Evolutionary conservation across 1,284 basidiomycete genomes (phyloP).

Genomic region (Leccinum pseudoinsigne): DNA sequence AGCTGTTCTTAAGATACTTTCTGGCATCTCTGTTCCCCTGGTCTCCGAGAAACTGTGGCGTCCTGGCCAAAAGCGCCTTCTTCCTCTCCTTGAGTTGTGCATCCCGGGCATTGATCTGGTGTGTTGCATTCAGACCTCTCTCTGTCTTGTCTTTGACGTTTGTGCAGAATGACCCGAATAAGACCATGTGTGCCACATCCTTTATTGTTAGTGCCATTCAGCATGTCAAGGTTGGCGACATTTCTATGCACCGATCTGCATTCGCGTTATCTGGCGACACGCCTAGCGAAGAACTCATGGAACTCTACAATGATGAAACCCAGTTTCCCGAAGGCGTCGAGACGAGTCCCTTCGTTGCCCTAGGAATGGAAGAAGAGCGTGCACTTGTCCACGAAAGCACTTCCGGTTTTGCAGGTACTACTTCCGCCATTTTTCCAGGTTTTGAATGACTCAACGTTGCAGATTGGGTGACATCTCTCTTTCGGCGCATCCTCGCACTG

Average conservation of each 20-base stretch:
- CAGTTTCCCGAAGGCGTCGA: slow-evolving; percentile 58
- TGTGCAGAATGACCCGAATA: slow-evolving; percentile 84
- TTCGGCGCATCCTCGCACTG: slow-evolving; percentile 83
- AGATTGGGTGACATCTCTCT: slow-evolving; percentile 91
- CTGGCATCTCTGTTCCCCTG: slow-evolving; percentile 78
- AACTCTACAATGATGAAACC: slow-evolving; percentile 44
- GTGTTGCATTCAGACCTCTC: slow-evolving; percentile 24
- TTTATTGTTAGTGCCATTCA: slow-evolving; percentile 80
- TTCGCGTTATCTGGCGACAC: slow-evolving; percentile 52
- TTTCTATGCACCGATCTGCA: slow-evolving; percentile 61
- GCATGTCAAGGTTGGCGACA: slow-evolving; percentile 82
- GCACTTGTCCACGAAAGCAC: slow-evolving; percentile 77
- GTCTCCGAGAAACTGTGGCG: slow-evolving; percentile 79
- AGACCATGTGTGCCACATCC: slow-evolving; percentile 83
- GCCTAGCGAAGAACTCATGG: slow-evolving; percentile 56
- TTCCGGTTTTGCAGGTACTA: slow-evolving; percentile 71
- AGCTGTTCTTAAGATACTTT: slow-evolving; percentile 87
- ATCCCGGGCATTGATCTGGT: slow-evolving; percentile 91
- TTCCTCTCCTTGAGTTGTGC: slow-evolving; percentile 88
- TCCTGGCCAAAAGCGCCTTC: slow-evolving; percentile 86
- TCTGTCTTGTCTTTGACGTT: slow-evolving; percentile 6
- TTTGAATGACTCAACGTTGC: slow-evolving; percentile 10
- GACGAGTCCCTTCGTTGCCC: slow-evolving; percentile 44
- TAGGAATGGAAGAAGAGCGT: slow-evolving; percentile 73
- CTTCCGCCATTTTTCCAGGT: slow-evolving; percentile 13